Conservation (phyloP, 129 eudicot species). For the Pittosporum tobira region DNA sequence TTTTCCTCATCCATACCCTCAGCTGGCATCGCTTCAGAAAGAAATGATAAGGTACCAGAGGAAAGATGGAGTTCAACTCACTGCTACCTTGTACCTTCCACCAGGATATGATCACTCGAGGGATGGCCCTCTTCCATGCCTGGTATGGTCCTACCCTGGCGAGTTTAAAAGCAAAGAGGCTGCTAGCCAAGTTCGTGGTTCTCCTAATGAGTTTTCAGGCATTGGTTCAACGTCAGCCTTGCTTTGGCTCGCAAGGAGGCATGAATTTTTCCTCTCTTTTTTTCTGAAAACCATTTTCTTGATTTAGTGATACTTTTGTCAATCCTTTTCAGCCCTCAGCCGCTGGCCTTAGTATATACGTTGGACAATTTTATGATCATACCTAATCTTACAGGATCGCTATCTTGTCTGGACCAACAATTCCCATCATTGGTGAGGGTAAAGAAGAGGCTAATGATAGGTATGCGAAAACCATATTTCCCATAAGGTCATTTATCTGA, state of each 20-base stretch:
- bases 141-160: constrained; percentile 96
- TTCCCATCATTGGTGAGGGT: constrained; percentile 99
- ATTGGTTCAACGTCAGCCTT: constrained; percentile 88
- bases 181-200: constrained; percentile 98
- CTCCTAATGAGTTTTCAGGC: constrained; percentile 93
- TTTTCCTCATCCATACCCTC: constrained; percentile 97
- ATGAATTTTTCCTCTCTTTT: constrained; percentile 1
- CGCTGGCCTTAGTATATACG: not conserved
- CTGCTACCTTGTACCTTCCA: constrained; percentile 92
- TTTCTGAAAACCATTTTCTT: not conserved
- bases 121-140: constrained; percentile 97
- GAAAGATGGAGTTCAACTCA: constrained; percentile 88
- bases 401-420: constrained; percentile 90
- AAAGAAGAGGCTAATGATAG: constrained; percentile 94
- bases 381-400: constrained; percentile 55
- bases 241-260: constrained; percentile 94
- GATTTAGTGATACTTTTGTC: not conserved
- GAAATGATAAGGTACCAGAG: constrained; percentile 90
- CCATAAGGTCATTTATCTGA: not conserved
- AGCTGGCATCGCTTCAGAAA: constrained; percentile 71
- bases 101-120: constrained; percentile 78
- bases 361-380: constrained; percentile 9
- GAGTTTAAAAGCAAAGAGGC: constrained; percentile 96
- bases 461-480: constrained; percentile 22
- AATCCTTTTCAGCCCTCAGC: not conserved